Base-by-base conservation (phyloP, 768 basidiomycete genomes). In the Kwoniella europaea region DNA sequence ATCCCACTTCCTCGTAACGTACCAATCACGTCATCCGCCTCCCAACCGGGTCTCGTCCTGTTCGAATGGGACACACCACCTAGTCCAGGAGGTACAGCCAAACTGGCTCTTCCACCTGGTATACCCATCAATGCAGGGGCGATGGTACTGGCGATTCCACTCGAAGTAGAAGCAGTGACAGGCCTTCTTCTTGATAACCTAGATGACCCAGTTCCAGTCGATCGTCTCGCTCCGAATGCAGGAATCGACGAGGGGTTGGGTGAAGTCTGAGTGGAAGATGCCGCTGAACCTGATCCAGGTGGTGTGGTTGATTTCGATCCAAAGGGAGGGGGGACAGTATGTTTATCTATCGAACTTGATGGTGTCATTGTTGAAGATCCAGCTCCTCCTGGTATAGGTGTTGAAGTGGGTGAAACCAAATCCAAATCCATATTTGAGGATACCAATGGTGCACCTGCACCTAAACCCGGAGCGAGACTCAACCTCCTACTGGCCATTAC, bases 1-100 rank as follows among this genome's bases (percentile, higher is more conserved):
- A 81, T 56, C 3, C 79, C 79, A 65, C 76, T 79, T 18, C 69
- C 74, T 29, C 81, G 57, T 6, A 83, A 62, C 15, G 76, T 73
- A 16, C 71, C 71, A 3, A 83, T 81, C 4, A 83, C 73, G 68
- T 82, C 79, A 27, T 83, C 82, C 1, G 79, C 82, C 63, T 83
- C 82, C 82, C 82, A 83, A 24, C 82, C 82, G 3, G 81, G 82
- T 68, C 77, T 65, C 20, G 52, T 68, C 56, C 63, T 73, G 29
- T 59, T 65, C 15, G 46, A 65, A 57, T 69, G 10, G 65, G 73
- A 46, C 41, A 20, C 63, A 50, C 65, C 44, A 2, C 70, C 73
- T 58, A 75, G 59, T 18, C 72, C 75, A 46, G 68, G 65, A 3
- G 76, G 79, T n/a, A 71, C 59, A 29, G 72, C 75, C 58, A 75